Base-by-base conservation (phyloP, 2,329 filamentous ascomycete species). In the Dothidotthia symphoricarpi region DNA sequence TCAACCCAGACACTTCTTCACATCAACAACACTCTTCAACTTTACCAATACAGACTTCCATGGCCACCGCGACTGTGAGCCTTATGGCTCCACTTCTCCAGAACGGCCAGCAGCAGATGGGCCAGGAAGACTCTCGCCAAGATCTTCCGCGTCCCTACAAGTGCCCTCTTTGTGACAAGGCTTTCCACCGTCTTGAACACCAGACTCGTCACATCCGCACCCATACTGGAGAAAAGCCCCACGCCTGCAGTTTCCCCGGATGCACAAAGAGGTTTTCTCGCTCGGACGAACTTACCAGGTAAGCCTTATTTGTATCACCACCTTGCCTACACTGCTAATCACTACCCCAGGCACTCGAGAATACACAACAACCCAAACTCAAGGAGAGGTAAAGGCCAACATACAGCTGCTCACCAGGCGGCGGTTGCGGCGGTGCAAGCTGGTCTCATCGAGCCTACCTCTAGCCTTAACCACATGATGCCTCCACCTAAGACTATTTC, bases 331-430 rank as follows among this genome's bases (percentile, higher is more conserved):
- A 3, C 10, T 13, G 11, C 52, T 57, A 50, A 54, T 37, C 12
- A 1, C 12, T n/a, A 16, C 9, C 26, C 5, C 39, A 84, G 91
- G 45, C 91, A 98, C 72, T 96, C 91, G 66, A 82, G 91, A 67
- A 98, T 98, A 73, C 91, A 98, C 80, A 96, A 88, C 81, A 98
- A 97, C 72, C 91, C 93, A 42, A 97, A 97, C 76, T 96, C 90
- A 41, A 80, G 93, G 64, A 78, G 91, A 63, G 90, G 88, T 52
- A 94, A 95, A 76, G 95, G 95, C 75, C 81, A 82, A 44, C 53
- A 82, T 63, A 75, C 77, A 44, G 72, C 78, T 37, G 78, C 78
- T n/a, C 75, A 77, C 10, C 74, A 75, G 11, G 75, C 78, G 8
- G 75, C 75, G 3, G 75, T 75, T 1, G 75, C 75, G 3, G 74